These are phyloP conservation scores for Diaporthe citri DNA, from an alignment of 2,329 filamentous ascomycete genomes.

Conservation along the genomic window DNA sequence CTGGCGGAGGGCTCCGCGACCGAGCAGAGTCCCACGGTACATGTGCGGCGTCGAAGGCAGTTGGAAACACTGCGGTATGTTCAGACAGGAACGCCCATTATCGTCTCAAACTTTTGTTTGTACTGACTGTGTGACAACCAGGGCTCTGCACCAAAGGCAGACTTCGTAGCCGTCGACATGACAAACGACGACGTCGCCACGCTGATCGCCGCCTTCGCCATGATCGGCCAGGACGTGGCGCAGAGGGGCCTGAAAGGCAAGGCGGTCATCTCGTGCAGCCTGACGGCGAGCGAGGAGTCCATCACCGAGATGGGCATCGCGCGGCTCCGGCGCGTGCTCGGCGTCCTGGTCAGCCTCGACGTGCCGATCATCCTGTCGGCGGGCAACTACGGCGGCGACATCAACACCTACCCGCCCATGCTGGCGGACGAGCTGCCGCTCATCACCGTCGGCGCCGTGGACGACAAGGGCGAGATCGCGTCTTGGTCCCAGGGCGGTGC, in stretches of 20 bases:
- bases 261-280: slow-evolving; percentile 13
- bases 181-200: slow-evolving; percentile 8
- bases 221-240: slow-evolving; percentile 18
- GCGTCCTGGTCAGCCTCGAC: slow-evolving; percentile 16
- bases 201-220: slow-evolving; percentile 9
- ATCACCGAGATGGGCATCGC: slow-evolving; percentile 12
- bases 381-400: slow-evolving; percentile 11
- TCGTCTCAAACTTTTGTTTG: fast-evolving
- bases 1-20: neutral
- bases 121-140: neutral
- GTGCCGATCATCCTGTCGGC: neutral
- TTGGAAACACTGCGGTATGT: slow-evolving; percentile 15
- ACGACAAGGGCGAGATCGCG: slow-evolving; percentile 16
- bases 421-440: slow-evolving; percentile 9
- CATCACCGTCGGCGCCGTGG: neutral
- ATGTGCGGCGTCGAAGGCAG: slow-evolving; percentile 8
- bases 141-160: slow-evolving; percentile 10
- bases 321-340: neutral
- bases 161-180: slow-evolving; percentile 16
- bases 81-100: fast-evolving
- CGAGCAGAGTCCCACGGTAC: neutral
- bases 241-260: neutral
- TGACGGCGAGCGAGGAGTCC: slow-evolving; percentile 6
- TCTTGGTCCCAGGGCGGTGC: neutral
- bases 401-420: slow-evolving; percentile 16